Evolutionary conservation across 2,329 filamentous ascomycete genomes (phyloP), one percentile per base, ranked within the genome.

Genomic region (Ophiostoma sp.): DNA sequence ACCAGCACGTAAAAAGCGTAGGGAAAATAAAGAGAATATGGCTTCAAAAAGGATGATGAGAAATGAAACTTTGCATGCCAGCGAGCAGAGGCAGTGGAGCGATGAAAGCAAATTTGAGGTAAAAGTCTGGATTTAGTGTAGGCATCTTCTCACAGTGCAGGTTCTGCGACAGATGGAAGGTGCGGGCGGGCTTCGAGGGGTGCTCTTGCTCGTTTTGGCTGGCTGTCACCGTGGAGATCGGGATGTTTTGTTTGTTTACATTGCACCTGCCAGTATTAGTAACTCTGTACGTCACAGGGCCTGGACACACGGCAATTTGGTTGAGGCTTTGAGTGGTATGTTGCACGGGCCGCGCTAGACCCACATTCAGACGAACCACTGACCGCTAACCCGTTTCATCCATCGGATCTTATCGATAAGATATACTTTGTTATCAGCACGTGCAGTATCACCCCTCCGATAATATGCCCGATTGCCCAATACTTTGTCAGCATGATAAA

Each of bases 221-320:
- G 69, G 62, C 67, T 73, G 74, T 74, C 74, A 65, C 73, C 73
- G 67, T 68, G 73, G 74, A 69, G 74, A 75, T 73, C 71, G 73
- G 68, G 65, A 35, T 36, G 57, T 64, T 68, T 72, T 74, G 73
- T 75, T 75, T 75, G 73, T 75, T 75, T 75, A 75, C 73, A 70
- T 71, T 52, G 54, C 44, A 11, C 69, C 36, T 67, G 44, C 70
- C 65, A 27, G 6, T 20, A 35, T 36, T 39, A n/a, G 67, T 48
- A 7, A 7, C 44, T 39, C 17, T 48, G 44, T 71, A 68, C 68
- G 70, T 70, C 68, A 70, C 54, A 72, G 31, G 64, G 52, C 33
- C 62, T 44, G 31, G 60, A 39, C 68, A 70, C 67, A 70, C 68
- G 71, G 71, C 71, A 72, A 64, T 68, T 69, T 41, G 39, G 39